phyloP scores from a whole-genome alignment of 2,329 filamentous ascomycete species.

The Pezicula rhizophila region DNA sequence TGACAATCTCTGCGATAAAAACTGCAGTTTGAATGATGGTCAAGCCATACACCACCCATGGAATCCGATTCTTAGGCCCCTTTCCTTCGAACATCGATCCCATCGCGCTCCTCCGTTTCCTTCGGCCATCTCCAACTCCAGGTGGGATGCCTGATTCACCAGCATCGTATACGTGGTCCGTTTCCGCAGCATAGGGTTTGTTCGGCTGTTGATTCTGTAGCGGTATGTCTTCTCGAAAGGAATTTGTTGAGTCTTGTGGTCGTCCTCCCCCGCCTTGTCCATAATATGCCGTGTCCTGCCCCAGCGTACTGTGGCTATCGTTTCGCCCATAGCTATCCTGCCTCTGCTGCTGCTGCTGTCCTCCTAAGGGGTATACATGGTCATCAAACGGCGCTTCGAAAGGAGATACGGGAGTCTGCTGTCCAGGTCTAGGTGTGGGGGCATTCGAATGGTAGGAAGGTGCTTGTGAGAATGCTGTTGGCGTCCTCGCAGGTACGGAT shows the following conservation, averaged over 20 bases:
- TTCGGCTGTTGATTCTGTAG: constrained; percentile 42
- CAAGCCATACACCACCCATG: constrained; percentile 79
- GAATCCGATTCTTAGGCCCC: constrained; percentile 35
- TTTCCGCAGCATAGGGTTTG: constrained; percentile 29
- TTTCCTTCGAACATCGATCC: constrained; percentile 46
- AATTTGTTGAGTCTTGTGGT: constrained; percentile 27
- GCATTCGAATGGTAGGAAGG: constrained; percentile 21
- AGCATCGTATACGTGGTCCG: constrained; percentile 59
- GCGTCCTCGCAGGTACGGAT: constrained; percentile 2
- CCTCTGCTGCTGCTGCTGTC: constrained; percentile 24
- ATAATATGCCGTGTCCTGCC: constrained; percentile 54
- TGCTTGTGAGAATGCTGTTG: constrained; percentile 9
- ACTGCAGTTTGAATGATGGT: constrained; percentile 72
- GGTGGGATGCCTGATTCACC: constrained; percentile 27
- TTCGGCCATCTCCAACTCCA: constrained; percentile 25
- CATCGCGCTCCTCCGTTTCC: constrained; percentile 43
- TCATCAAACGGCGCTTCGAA: constrained; percentile 66
- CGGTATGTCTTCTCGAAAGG: constrained; percentile 47
- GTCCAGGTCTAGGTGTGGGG: constrained; percentile 13
- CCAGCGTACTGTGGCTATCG: constrained; percentile 29
- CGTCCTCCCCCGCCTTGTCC: constrained; percentile 36
- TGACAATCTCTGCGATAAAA: constrained; percentile 83
- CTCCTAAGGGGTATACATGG: constrained; percentile 50
- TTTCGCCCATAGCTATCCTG: constrained; percentile 22
- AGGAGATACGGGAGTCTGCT: constrained; percentile 38